Evolutionary conservation across 2,329 filamentous ascomycete species (phyloP), one percentile per base, ranked within the genome.

Genomic region (Capronia epimyces): DNA sequence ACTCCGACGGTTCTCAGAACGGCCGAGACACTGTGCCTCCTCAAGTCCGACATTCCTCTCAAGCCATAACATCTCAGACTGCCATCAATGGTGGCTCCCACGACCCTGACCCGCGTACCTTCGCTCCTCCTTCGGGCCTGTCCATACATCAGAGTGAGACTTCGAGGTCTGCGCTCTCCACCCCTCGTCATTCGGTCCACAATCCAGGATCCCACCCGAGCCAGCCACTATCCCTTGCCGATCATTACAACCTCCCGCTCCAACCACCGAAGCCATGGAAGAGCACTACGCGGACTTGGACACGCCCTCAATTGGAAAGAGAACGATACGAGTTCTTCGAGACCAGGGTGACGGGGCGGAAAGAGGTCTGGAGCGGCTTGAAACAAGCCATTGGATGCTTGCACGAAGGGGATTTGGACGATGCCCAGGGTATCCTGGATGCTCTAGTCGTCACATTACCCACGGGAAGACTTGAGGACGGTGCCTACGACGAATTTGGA

Each of bases 251-350:
- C 62, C 79, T 80, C 60, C 84, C 85, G 1, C 71, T 90, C 32
- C 78, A 78, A 39, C 75, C 75, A 1, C 84, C 86, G 60, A 70
- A 77, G 48, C 22, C 52, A 16, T 89, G 86, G 86, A 72, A 72
- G 10, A 80, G 83, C 50, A 77, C 76, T 55, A 75, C 76, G 46
- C 79, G 79, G 16, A 68, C 71, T 13, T 94, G 87, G 87, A 89
- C 86, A 1, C 80, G 78, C n/a, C 64, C 70, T 13, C 73, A 84
- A 46, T 73, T 95, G 1, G 79, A 82, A 52, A 76, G 75, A 25
- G 87, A 95, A 69, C 80, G 91, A 43, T 72, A 71, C 43, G 89
- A 89, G 55, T 96, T 94, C 74, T 97, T 95, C 68, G 89, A 96
- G 55, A 96, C 90, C 1, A 76, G 89, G 41, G 87, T 94, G 13